Evolutionary conservation across 768 basidiomycete species (phyloP).

Genomic region (Russula compacta): DNA sequence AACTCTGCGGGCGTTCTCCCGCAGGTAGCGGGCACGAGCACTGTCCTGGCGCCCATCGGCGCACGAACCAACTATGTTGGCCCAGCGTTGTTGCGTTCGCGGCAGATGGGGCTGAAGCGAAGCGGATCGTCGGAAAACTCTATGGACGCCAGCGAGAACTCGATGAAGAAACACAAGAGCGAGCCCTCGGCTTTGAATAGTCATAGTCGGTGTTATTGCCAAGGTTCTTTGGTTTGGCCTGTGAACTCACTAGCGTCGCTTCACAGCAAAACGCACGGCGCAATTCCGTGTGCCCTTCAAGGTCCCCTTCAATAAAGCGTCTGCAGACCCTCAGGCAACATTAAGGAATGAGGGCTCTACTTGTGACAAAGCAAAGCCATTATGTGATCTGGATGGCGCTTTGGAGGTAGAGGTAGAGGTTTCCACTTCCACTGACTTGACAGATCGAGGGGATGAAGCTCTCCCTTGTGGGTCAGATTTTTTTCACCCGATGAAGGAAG

Average conservation of each 20-base stretch:
- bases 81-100: conserved; percentile 15
- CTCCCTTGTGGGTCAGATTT: conserved; percentile 25
- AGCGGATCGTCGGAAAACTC: background rate
- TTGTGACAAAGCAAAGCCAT: background rate
- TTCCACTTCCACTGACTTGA: conserved; percentile 2
- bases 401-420: background rate
- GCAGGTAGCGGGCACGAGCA: conserved; percentile 12
- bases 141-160: background rate
- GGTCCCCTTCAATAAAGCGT: conserved; percentile 18
- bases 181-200: background rate
- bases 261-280: background rate
- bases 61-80: conserved; percentile 14
- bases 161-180: conserved; percentile 9
- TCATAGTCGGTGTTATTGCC: background rate
- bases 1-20: background rate
- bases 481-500: background rate
- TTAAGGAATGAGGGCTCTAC: background rate
- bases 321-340: background rate
- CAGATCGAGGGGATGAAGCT: conserved; percentile 16
- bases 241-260: background rate
- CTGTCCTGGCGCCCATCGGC: conserved; percentile 15
- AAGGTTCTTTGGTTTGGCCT: background rate
- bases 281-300: conserved; percentile 30
- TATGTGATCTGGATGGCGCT: background rate
- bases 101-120: conserved; percentile 9